Conservation (phyloP, 2,329 filamentous ascomycete genomes). For the Monosporascus sp. region DNA sequence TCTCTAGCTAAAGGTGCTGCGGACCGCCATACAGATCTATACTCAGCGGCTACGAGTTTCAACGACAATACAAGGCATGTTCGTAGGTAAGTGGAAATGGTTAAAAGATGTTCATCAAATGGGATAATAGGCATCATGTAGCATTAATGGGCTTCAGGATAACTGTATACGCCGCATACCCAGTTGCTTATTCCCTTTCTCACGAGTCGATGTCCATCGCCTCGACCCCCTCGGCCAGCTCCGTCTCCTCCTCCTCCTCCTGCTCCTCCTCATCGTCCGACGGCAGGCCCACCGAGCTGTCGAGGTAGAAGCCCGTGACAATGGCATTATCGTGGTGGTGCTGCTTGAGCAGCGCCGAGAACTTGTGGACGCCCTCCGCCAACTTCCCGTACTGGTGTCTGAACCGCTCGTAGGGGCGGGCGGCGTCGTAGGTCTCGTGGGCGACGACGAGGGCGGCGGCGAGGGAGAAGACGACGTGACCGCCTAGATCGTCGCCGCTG, state of each 20-base stretch:
- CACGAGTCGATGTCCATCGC: background rate
- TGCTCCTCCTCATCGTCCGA: conserved; percentile 1
- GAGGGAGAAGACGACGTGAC: conserved; percentile 1
- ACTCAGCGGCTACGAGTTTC: no score
- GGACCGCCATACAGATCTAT: background rate
- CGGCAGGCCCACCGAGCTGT: background rate
- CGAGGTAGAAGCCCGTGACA: conserved; percentile 3
- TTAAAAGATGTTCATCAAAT: no score
- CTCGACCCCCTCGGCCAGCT: background rate
- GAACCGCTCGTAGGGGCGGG: conserved; percentile 1
- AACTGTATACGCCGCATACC: no score
- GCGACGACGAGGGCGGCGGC: conserved; percentile 1
- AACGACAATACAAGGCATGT: no score
- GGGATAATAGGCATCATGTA: no score
- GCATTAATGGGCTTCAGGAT: no score
- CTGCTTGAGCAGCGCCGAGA: conserved; percentile 1
- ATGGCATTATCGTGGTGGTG: conserved; percentile 1
- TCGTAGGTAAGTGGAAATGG: no score
- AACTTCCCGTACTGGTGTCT: conserved; percentile 5
- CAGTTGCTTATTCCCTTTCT: no score
- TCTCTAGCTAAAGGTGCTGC: background rate
- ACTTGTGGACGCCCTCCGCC: conserved; percentile 1
- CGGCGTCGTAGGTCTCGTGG: conserved; percentile 3
- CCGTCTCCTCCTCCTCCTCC: background rate
- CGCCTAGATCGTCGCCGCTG: background rate